Base-by-base conservation (phyloP, 352 stramenopile genomes). In the Achlya hypogyna region DNA sequence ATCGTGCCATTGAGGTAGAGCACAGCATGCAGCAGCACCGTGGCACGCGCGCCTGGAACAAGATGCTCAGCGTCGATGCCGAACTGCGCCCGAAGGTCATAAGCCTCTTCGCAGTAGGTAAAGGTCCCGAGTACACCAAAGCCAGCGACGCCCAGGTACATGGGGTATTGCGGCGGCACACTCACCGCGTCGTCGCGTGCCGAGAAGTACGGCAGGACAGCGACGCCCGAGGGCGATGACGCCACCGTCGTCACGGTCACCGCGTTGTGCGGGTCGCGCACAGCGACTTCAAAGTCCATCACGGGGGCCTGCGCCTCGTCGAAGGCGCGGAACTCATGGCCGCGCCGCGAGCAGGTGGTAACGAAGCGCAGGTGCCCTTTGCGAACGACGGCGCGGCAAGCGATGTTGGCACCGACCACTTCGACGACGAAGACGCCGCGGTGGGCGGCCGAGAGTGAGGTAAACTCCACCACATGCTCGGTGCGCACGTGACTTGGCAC, bases 361-460 rank as follows among this genome's bases (percentile, higher is more conserved):
- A 85, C 70, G 38, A 82, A 72, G 20, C 75, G 78, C 22, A 88
- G 69, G 65, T 79, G 79, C 1, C 79, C 79, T 52, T 83, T 86
- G 5, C 79, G 75, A 27, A 88, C 29, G 20, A 88, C 80, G 6
- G 79, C 79, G 12, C 79, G 74, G 29, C 79, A 88, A 1, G 78
- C 81, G 23, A 75, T 73, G 29, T 77, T 74, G 25, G 79, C 81
- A 52, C 82, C 78, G 32, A 88, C 76, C 8, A 88, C 70, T 69
- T 88, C 79, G 4, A 88, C 78, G 10, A 88, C 75, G 51, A 82
- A 88, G 6, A 87, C 74, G 16, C 80, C 78, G 34, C 78, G 80
- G n/a, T 35, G 51, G 53, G 14, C 25, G 23, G 34, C 53, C 25
- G 71, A 52, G 31, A 68, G 25, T n/a, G 82, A 70, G 4, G 72